Base-by-base conservation (phyloP, 75 land plant genomes). In the Larix kaempferi region DNA sequence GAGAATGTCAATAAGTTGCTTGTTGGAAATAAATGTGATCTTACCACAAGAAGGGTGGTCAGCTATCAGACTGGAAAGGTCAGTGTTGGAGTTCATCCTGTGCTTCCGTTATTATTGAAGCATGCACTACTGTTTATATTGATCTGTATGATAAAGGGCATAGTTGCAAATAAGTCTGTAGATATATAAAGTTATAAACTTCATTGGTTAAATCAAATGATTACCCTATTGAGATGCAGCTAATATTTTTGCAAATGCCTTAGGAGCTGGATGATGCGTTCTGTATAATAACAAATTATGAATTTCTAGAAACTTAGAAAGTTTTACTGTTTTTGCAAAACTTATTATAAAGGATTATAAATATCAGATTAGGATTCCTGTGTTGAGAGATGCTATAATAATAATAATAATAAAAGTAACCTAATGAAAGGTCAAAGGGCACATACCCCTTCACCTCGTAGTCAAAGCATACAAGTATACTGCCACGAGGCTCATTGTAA, bases 41-140 rank as follows among this genome's bases (percentile, higher is more conserved):
- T 90, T 26, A 85, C 82, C 83, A 62, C 76, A 88, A 67, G 90
- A 88, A 57, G 82, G 77, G 94, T 83, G 26, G 94, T 92, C 19
- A 85, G 87, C 33, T 86, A 78, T 66, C 84, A 88, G 77, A 86
- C 94, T 73, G 94, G 87, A 29, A 92, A 92, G 94, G 94, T 91
- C 23, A 21, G 73, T 69, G n/a, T 41, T 49, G n/a, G 41, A 41
- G 22, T 69, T 39, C 22, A 69, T 69, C 25, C 23, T n/a, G 25
- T 41, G 2, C 23, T 22, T 69, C 39, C n/a, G 41, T 41, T 21
- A 8, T 39, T 69, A 14, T 69, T 69, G 73, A 69, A 41, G 35
- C 54, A 8, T 49, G 54, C 54, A 49, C 54, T 49, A 49, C 1
- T 49, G 54, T 49, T 8, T 49, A 49, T 49, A 49, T 49, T 49